A percentile compares a stretch with the other conserved stretches of the same genome.
phyloP scores from a whole-genome alignment of 2,329 filamentous ascomycete genomes.

The Zymoseptoria passerinii region DNA sequence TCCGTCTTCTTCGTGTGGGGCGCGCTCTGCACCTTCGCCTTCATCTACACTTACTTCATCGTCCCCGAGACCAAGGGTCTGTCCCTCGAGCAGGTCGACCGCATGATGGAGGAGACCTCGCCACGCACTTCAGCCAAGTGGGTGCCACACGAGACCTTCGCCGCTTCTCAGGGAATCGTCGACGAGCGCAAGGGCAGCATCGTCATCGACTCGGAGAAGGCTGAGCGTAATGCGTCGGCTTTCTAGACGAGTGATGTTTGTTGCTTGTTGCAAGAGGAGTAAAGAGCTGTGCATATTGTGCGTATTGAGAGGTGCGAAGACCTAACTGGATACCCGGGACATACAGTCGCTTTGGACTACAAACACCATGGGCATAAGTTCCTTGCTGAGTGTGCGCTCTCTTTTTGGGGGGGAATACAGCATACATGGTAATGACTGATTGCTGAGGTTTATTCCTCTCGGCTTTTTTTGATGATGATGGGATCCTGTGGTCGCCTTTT shows the following conservation, averaged over 20 bases:
- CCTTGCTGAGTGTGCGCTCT: neutral
- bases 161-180: neutral
- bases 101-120: conserved; percentile 81
- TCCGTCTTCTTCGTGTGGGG: conserved; percentile 40
- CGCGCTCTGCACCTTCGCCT: conserved; percentile 35
- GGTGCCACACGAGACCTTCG: conserved; percentile 46
- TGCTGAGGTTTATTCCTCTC: neutral
- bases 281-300: neutral
- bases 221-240: neutral
- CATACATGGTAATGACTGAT: neutral
- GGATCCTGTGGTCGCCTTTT: neutral
- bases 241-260: neutral
- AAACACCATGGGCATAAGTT: neutral
- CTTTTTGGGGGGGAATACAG: neutral
- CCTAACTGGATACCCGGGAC: neutral
- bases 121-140: conserved; percentile 69
- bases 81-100: conserved; percentile 70
- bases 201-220: neutral
- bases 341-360: neutral
- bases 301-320: neutral
- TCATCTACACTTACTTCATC: conserved; percentile 64
- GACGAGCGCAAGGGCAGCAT: neutral
- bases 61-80: conserved; percentile 51
- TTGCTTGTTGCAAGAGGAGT: neutral
- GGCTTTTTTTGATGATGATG: neutral